phyloP scores from a whole-genome alignment of 2,329 filamentous ascomycete species.

The Pseudogymnoascus sp. region DNA sequence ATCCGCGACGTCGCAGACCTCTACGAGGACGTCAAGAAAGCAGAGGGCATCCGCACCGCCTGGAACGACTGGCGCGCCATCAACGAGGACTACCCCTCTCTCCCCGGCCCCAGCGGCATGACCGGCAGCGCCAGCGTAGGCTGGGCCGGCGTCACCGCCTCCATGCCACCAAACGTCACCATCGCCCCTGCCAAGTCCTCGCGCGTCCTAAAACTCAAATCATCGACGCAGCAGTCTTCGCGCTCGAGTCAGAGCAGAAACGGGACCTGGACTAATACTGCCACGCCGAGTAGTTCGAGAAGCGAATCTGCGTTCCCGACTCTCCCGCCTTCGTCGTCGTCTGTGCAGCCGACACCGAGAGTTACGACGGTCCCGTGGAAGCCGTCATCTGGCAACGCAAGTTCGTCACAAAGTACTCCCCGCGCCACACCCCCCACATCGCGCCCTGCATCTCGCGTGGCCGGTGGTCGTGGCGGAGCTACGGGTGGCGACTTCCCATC shows the following conservation, averaged over 20 bases:
- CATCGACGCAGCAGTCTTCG: slow-evolving; percentile 60
- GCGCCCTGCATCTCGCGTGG: slow-evolving; percentile 13
- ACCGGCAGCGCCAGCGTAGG: slow-evolving; percentile 40
- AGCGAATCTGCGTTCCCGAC: not conserved
- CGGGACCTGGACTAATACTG: slow-evolving; percentile 43
- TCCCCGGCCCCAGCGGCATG: slow-evolving; percentile 68
- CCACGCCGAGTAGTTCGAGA: slow-evolving; percentile 15
- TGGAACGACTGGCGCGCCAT: slow-evolving; percentile 96
- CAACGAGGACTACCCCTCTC: slow-evolving; percentile 88
- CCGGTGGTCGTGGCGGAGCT: not conserved
- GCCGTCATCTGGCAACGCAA: slow-evolving; percentile 15
- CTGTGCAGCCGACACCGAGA: slow-evolving; percentile 29
- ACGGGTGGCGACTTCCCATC: slow-evolving; percentile 68
- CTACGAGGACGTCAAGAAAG: slow-evolving; percentile 75
- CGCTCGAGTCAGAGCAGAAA: slow-evolving; percentile 50
- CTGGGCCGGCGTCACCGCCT: slow-evolving; percentile 29
- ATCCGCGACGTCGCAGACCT: slow-evolving; percentile 88
- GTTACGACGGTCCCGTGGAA: slow-evolving; percentile 39
- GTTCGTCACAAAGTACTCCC: slow-evolving; percentile 31
- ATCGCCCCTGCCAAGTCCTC: slow-evolving; percentile 50
- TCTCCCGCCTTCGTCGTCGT: not conserved
- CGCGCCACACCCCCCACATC: slow-evolving; percentile 29
- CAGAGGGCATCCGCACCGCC: slow-evolving; percentile 65
- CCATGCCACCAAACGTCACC: slow-evolving; percentile 31
- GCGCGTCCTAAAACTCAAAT: slow-evolving; percentile 60